Evolutionary conservation across 2,329 filamentous ascomycete species (phyloP).

Genomic region (Gaeumannomyces sp.): DNA sequence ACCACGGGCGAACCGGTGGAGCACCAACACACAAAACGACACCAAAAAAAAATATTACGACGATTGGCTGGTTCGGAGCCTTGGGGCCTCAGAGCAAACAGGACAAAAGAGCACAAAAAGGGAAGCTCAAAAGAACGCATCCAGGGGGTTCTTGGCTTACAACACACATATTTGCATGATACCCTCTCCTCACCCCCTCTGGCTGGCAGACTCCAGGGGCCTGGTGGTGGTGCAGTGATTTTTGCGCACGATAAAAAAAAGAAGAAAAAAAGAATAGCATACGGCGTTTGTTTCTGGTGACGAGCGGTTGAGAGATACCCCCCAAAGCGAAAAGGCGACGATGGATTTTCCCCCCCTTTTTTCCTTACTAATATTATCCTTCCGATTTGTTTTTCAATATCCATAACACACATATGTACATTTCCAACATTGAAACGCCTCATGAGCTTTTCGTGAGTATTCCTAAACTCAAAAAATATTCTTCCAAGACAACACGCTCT

Average conservation of each 20-base stretch:
- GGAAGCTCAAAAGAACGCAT: neutral
- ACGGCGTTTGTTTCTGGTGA: slow-evolving; percentile 41
- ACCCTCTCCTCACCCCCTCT: slow-evolving; percentile 11
- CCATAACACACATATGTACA: too few species aligned
- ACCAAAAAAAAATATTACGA: neutral
- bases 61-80: neutral
- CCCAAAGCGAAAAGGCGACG: slow-evolving; percentile 22
- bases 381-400: too few species aligned
- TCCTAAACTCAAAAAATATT: too few species aligned
- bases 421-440: too few species aligned
- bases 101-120: slow-evolving; percentile 11
- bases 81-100: slow-evolving; percentile 29
- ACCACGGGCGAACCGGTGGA: too few species aligned
- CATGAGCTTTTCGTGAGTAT: too few species aligned
- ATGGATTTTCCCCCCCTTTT: neutral
- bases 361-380: too few species aligned
- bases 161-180: neutral
- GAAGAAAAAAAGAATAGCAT: slow-evolving; percentile 7
- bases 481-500: too few species aligned
- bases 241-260: slow-evolving; percentile 6
- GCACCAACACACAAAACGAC: too few species aligned
- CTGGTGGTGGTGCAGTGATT: neutral
- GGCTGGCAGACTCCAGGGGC: slow-evolving; percentile 23
- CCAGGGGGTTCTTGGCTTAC: slow-evolving; percentile 1
- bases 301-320: slow-evolving; percentile 33